phyloP scores from a whole-genome alignment of 345 rosid genomes.

The Hevea brasiliensis region DNA sequence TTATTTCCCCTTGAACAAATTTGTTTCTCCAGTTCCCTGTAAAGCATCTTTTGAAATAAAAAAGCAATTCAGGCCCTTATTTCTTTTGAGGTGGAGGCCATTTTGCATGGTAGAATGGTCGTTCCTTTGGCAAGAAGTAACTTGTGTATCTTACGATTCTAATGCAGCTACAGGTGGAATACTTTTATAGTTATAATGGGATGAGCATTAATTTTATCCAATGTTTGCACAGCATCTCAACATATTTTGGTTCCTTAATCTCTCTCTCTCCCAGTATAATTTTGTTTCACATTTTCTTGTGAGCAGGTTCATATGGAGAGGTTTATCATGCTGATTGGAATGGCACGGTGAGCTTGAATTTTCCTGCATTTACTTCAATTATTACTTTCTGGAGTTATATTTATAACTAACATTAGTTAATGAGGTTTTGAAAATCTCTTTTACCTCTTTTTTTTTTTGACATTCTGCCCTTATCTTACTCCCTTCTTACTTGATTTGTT shows the following conservation, averaged over 20 bases:
- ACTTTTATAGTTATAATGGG: not conserved
- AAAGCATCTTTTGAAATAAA: not conserved
- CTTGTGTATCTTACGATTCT: not conserved
- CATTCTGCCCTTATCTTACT: not conserved
- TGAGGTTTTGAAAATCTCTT: not conserved
- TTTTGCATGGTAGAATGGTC: not conserved
- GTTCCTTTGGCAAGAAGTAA: not conserved
- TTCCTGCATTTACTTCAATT: constrained; percentile 11
- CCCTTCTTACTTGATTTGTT: not conserved
- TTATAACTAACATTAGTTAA: not conserved
- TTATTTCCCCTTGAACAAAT: not conserved
- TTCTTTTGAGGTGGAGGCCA: not conserved
- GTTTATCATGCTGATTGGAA: constrained; percentile 98
- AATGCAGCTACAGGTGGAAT: not conserved
- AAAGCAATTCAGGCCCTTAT: not conserved
- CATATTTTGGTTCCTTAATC: not conserved
- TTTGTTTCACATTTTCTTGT: constrained; percentile 19
- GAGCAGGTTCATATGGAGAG: constrained; percentile 96
- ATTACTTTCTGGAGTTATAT: not conserved
- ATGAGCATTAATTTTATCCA: constrained; percentile 7
- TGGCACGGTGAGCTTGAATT: constrained; percentile 76
- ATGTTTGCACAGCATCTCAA: not conserved
- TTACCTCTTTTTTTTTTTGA: not conserved
- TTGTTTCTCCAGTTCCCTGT: not conserved
- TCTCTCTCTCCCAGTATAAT: not conserved